These are phyloP conservation scores for Ceratobasidium sp. DNA, from an alignment of 1,284 basidiomycete species.

Conservation along the genomic window DNA sequence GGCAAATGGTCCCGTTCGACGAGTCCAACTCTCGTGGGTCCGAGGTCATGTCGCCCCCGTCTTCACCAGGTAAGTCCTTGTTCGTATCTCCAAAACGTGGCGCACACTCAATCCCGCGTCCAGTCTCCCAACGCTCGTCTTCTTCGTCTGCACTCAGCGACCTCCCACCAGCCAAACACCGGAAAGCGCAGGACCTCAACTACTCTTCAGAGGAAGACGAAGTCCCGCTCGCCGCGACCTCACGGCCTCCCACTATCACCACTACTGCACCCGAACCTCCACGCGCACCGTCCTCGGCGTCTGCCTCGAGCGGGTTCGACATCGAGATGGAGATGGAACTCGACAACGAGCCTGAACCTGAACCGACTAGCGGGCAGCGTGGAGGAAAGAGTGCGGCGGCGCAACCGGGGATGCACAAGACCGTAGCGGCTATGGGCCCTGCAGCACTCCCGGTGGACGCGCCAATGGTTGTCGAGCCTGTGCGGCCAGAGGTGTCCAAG, in stretches of 20 bases:
- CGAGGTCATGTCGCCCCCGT: constrained; percentile 63
- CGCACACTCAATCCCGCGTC: constrained; percentile 21
- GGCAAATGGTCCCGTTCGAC: constrained; percentile 44
- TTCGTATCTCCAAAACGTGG: constrained; percentile 12
- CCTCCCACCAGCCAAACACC: constrained; percentile 41
- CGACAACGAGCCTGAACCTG: constrained; percentile 47
- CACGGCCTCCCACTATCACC: constrained; percentile 45
- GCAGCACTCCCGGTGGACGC: constrained; percentile 56
- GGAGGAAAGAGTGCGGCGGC: constrained; percentile 63
- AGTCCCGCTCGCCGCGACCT: constrained; percentile 56
- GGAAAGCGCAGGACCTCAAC: constrained; percentile 47
- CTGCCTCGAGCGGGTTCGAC: constrained; percentile 36
- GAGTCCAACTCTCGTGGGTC: constrained; percentile 27
- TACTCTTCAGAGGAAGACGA: constrained; percentile 60
- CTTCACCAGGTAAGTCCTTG: constrained; percentile 57
- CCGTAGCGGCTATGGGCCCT: constrained; percentile 68
- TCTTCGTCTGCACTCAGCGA: constrained; percentile 50
- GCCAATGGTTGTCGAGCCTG: constrained; percentile 63
- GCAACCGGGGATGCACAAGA: constrained; percentile 68
- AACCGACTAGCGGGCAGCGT: constrained; percentile 38
- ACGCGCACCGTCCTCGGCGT: constrained; percentile 37
- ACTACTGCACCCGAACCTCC: constrained; percentile 42
- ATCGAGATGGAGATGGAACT: constrained; percentile 42
- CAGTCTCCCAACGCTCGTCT: constrained; percentile 51
- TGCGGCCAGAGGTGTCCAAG: constrained; percentile 78